Evolutionary conservation across 208 protist genomes (phyloP).

Genomic region (Trichomonas vaginalis): DNA sequence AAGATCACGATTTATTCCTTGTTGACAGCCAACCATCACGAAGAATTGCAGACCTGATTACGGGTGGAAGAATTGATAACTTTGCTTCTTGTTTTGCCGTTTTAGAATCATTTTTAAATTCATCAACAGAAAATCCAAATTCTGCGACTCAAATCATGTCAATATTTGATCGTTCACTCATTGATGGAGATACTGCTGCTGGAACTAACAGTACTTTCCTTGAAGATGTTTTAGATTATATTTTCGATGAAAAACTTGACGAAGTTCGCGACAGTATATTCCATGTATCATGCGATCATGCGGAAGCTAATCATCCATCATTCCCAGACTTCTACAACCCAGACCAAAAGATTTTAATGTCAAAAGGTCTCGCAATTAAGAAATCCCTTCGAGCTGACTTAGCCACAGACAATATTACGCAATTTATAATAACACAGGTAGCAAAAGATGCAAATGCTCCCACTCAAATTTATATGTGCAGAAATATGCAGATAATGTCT

Average conservation of each 20-base stretch:
- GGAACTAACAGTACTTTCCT: neutral
- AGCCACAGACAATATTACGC: neutral
- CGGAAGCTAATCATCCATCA: neutral
- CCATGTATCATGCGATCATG: neutral
- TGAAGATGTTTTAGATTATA: neutral
- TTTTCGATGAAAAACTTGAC: neutral
- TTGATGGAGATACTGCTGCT: neutral
- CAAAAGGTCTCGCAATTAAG: neutral
- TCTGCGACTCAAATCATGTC: neutral
- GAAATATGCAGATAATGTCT: neutral
- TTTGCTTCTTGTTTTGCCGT: neutral
- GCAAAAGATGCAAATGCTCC: neutral
- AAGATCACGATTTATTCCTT: neutral
- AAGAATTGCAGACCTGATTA: neutral
- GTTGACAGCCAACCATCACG: neutral
- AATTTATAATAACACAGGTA: neutral
- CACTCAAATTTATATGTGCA: neutral
- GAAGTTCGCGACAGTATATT: neutral
- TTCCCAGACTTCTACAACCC: neutral
- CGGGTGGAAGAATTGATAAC: neutral
- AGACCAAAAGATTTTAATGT: neutral
- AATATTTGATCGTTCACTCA: neutral
- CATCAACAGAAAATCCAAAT: neutral
- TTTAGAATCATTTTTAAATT: neutral
- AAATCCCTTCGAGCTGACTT: neutral